Base-by-base conservation (phyloP, 2,329 filamentous ascomycete genomes). In the Helicocarpus griseus region DNA sequence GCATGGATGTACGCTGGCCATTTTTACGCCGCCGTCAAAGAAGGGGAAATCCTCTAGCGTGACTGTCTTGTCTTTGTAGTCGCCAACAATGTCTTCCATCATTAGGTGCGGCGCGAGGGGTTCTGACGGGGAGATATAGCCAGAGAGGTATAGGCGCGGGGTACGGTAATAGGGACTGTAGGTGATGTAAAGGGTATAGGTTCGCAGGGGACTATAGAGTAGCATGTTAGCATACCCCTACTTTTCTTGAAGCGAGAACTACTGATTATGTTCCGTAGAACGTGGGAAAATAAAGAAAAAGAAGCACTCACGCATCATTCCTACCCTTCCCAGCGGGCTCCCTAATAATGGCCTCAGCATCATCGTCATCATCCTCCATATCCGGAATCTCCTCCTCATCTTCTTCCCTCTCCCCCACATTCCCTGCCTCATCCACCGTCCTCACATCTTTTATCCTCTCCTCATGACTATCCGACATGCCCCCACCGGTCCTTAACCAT, bases 41-140 rank as follows among this genome's bases (percentile, higher is more conserved):
- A 95, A 96, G 44, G 89, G 89, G 66, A 98, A 98, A 70, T 96
- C 89, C 67, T 98, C 93, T 53, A 97, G 82, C 1, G 93, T 98
- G 54, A 98, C 93, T 0, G 93, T 98, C 77, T 98, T 98, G 74
- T 95, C 89, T 67, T 94, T 94, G 76, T 95, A 95, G 74, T 95
- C 89, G 56, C 90, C 89, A 33, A 95, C 87, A 52, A 95, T 95
- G 67, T 95, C 89, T 69, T 95, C 88, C 87, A 95, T 94, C 89
- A 95, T 95, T 49, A 85, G 77, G 48, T 86, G 79, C 2, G 89
- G 89, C 3, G 86, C 81, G 0, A 95, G 83, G 1, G 90, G 89
- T 58, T 89, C 86, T 26, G 87, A 87, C 53, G 82, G 80, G 24
- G 86, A 79, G 11, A 82, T 75, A 70, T 97, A 97, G 62, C 93